Evolutionary conservation across 768 basidiomycete species (phyloP), one percentile per base, ranked within the genome.

Genomic region (Mycena floridula): DNA sequence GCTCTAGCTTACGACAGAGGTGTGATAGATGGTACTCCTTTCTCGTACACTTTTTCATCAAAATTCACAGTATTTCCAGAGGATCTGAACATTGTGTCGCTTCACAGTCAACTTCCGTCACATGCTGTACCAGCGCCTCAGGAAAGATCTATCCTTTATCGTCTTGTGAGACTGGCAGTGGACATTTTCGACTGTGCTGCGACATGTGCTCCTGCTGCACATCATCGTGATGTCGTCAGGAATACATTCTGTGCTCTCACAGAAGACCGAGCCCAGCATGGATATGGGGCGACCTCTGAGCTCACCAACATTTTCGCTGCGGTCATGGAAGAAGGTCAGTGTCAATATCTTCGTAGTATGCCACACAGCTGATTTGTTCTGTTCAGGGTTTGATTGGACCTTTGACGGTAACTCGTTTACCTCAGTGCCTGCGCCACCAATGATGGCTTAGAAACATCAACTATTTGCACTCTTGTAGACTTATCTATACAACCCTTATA

Each of bases 341-440:
- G 28, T 32, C 28, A 9, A 32, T 32, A 16, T 32, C 28, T 9
- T 32, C 28, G 28, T 32, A 9, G 28, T 32, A 32, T 9, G 9
- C 28, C 28, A 32, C 28, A 16, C 16, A 32, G 28, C 16, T 32
- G 16, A 9, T 32, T 9, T 9, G 16, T 16, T 9, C 9, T 16
- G 28, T 16, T 32, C 28, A 32, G 37, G 43, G 22, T 26, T 47
- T 45, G 45, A 40, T 24, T 49, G 46, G 35, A 48, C 46, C 26
- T 28, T 38, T n/a, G 23, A 40, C 25, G 39, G 39, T n/a, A n/a
- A 16, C 5, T 1, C 24, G 8, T 20, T 23, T 22, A 23, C 18
- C n/a, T 40, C n/a, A n/a, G n/a, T 20, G 39, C 18, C 39, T 7
- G 39, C 18, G n/a, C 24, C 20, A 40, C 24, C 9, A 13, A 16